Evolutionary conservation across 1,284 basidiomycete species (phyloP), one percentile per base, ranked within the genome.

Genomic region (Sporisorium graminicola): DNA sequence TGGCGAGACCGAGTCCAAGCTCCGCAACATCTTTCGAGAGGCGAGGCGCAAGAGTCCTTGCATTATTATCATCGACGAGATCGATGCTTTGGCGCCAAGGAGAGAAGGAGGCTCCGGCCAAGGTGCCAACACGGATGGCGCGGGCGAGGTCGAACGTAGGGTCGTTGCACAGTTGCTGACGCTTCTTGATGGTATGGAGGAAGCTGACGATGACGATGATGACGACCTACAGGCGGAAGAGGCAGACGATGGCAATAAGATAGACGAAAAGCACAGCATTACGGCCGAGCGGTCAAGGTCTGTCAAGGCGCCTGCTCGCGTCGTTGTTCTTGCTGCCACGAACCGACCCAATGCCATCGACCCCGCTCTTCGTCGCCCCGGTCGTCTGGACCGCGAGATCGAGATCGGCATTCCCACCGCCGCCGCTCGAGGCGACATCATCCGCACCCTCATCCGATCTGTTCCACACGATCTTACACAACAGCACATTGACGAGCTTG

Each of bases 291-390:
- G 16, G n/a, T 26, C 46, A n/a, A 46, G 20, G 27, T 37, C 42
- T 43, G 72, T 31, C 18, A 58, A 49, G 13, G 40, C 14, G 2
- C 40, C 55, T 12, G 50, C 67, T n/a, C 91, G 92, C 64, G 94
- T 99, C 5, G 92, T 99, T 4, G 94, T 99, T 22, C 93, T 99
- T 69, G 97, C 94, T 1, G 97, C 97, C 0, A 99, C 97, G 1
- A 99, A 99, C 86, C 89, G 97, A 37, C 96, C 95, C 4, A 98
- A 99, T 85, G 93, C 95, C 5, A 94, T 99, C 66, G 97, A 99
- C 86, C 96, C 95, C 31, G 97, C 97, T 0, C 87, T 99, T 46
- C 88, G 97, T 55, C 88, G 97, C 35, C 97, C 97, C 3, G 97
- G 97, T 2, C 88, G 97, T 71, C 96, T 99, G 80, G 97, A 99